Evolutionary conservation across 345 rosid genomes (phyloP), one percentile per base, ranked within the genome.

Genomic region (Reutealis trisperma): DNA sequence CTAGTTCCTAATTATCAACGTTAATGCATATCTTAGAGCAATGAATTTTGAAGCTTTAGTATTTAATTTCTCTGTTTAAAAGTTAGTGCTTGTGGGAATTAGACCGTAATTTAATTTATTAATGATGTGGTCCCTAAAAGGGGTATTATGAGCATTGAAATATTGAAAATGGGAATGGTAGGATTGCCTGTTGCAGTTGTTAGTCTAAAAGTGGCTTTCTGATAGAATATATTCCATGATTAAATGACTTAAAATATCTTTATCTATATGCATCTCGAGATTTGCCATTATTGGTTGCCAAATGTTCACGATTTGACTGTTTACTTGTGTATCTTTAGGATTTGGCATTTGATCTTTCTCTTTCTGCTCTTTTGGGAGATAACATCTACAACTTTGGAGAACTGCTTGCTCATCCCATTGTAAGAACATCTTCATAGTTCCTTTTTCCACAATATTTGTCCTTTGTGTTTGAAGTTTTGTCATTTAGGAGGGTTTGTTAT

Each of bases 361-460:
- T 96, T 64, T 91, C 99, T 77, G 99, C 99, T 22, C 89, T 96
- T 78, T 85, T 96, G 88, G 99, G 99, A 80, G 99, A 96, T 77
- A 92, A 92, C 83, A 94, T 96, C 82, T 96, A 92, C 91, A 96
- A 96, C 89, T 96, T 94, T 66, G 99, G 98, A 34, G 99, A 96
- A 85, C 85, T 96, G 79, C 93, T 94, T 74, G 98, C 99, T 74
- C 99, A 96, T 87, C 99, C 99, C 51, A 86, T 96, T 83, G 99
- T 96, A 90, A 92, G 99, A 63, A 72, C n/a, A 13, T 76, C 65
- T 62, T 82, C 44, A 21, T 67, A 32, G 6, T 8, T 70, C 21
- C 60, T 42, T 12, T 21, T 24, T 42, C 69, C 44, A 4, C 24
- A 54, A n/a, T 30, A 54, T 18, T 34, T 70, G 47, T 70, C 18